Percentiles rank a stretch among this genome's conserved stretches.
Conservation (phyloP, 345 rosid species). For the Populus davidiana region DNA sequence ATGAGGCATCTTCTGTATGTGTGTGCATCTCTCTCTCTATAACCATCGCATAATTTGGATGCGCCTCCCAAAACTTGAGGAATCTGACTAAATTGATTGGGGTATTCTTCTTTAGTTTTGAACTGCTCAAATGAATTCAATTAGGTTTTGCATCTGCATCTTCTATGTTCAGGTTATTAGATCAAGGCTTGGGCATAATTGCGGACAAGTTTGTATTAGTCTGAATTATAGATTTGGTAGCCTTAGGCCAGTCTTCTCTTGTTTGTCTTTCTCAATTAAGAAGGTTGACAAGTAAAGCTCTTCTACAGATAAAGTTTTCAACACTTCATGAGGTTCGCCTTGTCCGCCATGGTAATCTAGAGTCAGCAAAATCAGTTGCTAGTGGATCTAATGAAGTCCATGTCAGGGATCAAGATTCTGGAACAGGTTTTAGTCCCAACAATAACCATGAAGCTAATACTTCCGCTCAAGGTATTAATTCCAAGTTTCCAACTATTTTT, state of each 20-base stretch:
- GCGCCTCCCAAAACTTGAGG: not conserved
- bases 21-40: not conserved
- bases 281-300: constrained; percentile 9
- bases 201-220: not conserved
- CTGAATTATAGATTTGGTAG: not conserved
- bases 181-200: not conserved
- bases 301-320: constrained; percentile 66
- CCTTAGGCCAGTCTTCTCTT: not conserved
- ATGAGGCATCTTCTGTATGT: not conserved
- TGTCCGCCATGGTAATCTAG: constrained; percentile 35
- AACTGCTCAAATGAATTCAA: not conserved
- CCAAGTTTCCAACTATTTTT: not conserved
- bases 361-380: constrained; percentile 21
- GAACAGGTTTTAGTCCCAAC: constrained; percentile 9
- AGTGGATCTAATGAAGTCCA: constrained; percentile 22
- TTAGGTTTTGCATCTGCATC: not conserved
- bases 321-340: constrained; percentile 68
- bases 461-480: constrained; percentile 47
- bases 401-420: constrained; percentile 24
- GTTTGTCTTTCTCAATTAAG: constrained; percentile 2
- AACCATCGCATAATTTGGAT: not conserved
- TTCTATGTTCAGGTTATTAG: not conserved
- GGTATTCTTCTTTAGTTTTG: not conserved
- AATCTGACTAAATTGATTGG: not conserved
- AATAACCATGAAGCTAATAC: constrained; percentile 27